Evolutionary conservation across 257 asterid genomes (phyloP).

Genomic region (Primulina eburnea): DNA sequence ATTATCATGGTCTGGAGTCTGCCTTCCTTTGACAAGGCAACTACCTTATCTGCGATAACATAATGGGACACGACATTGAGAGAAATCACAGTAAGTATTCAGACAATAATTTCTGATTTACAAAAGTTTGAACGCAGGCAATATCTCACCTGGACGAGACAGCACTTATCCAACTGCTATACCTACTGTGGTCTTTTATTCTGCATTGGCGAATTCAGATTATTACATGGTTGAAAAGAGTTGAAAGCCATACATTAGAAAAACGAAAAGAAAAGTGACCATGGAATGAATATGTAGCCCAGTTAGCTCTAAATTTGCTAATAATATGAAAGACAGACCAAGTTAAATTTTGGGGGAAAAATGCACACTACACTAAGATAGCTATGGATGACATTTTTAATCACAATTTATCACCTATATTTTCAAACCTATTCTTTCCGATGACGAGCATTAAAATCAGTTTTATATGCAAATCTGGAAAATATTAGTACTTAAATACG

Average conservation of each 20-base stretch:
- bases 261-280: background rate
- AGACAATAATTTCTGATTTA: background rate
- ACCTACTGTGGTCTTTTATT: conserved; percentile 72
- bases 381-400: conserved; percentile 1
- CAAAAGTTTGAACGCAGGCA: background rate
- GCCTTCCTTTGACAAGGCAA: background rate
- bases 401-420: background rate
- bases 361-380: background rate
- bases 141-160: conserved; percentile 38
- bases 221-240: background rate
- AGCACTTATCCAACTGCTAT: conserved; percentile 51
- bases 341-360: background rate
- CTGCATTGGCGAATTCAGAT: conserved; percentile 33
- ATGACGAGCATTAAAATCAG: background rate
- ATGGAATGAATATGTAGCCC: background rate
- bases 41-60: conserved; percentile 18
- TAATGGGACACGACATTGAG: background rate
- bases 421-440: background rate
- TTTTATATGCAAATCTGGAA: background rate
- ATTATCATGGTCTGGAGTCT: background rate
- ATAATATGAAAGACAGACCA: background rate
- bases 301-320: background rate
- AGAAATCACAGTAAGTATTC: background rate
- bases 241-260: no score
- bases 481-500: background rate